Base-by-base conservation (phyloP, 345 rosid species). In the Brassica napus region DNA sequence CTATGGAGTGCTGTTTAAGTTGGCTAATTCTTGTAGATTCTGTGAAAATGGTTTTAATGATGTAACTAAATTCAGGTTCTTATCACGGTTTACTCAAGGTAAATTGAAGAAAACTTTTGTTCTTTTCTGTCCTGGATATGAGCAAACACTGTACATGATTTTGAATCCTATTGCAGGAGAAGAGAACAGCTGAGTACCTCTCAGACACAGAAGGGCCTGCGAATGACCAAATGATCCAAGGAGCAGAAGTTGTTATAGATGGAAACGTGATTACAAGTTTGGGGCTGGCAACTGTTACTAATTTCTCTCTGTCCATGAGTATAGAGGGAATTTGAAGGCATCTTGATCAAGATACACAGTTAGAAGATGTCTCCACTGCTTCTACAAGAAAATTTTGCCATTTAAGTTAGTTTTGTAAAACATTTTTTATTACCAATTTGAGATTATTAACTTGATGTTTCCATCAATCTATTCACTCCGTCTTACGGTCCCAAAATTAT, bases 181-280 rank as follows among this genome's bases (percentile, higher is more conserved):
- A 86, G 80, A 86, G 81, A 82, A 89, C 80, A 18, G 78, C 86
- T 21, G 88, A 85, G 57, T 91, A 91, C 77, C 88, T 91, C 42
- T 85, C 85, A 3, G 75, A 81, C 68, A 63, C 68, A 57, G 86
- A 74, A 10, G 65, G 76, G 70, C 79, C 83, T 10, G 30, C 77
- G 24, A 65, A 58, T 72, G 78, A 72, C 35, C 67, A 63, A 71
- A 85, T 70, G 47, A 77, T 78, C 0, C 83, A 86, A 71, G 91
- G 87, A 18, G 86, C 94, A 24, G 88, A 84, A 70, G 90, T 92
- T 49, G 97, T 94, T 30, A 88, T 94, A 65, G 97, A 94, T 59
- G 97, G 97, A 60, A 92, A 87, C 72, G 79, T 94, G 81, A 94
- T 94, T 72, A 94, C 97, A 23, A 79, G 93, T 85, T 81, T 78